Conservation (phyloP, 192 early-diverging fungal species). For the Entomortierella chlamydospora region DNA sequence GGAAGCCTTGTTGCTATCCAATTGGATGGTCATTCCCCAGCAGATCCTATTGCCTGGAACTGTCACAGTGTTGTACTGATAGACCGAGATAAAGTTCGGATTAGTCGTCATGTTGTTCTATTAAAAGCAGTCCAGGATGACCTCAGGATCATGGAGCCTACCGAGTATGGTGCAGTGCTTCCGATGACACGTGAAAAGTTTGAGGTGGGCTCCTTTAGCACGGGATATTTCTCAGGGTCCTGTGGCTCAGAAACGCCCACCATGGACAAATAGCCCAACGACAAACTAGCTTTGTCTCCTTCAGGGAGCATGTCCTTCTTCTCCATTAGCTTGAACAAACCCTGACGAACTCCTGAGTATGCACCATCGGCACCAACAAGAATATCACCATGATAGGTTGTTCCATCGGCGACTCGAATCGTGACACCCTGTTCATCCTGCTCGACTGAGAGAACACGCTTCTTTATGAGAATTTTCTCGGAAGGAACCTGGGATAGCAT, state of each 20-base stretch:
- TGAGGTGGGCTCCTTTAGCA: background rate
- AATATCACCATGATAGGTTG: conserved; percentile 20
- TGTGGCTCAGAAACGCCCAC: conserved; percentile 14
- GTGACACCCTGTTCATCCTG: conserved; percentile 6
- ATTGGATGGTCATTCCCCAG: conserved; percentile 18
- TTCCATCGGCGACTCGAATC: conserved; percentile 5
- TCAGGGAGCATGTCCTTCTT: background rate
- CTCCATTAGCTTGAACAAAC: conserved; percentile 2
- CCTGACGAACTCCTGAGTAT: conserved; percentile 11
- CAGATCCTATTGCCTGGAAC: conserved; percentile 14
- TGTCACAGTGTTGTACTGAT: conserved; percentile 9
- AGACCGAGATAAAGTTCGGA: too few relatives aligned
- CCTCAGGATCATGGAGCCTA: background rate
- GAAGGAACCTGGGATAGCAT: conserved; percentile 7
- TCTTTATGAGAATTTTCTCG: conserved; percentile 13
- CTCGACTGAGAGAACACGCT: conserved; percentile 4
- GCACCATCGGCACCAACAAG: conserved; percentile 30
- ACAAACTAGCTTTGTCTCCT: background rate
- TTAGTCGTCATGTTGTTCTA: background rate
- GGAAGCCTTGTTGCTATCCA: background rate
- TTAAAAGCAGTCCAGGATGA: background rate
- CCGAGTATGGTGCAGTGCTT: background rate
- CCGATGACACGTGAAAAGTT: conserved; percentile 5
- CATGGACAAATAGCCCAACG: background rate
- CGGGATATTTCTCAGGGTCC: conserved; percentile 19